phyloP scores from a whole-genome alignment of 176 grass and related monocot species.

The Secale cereale region DNA sequence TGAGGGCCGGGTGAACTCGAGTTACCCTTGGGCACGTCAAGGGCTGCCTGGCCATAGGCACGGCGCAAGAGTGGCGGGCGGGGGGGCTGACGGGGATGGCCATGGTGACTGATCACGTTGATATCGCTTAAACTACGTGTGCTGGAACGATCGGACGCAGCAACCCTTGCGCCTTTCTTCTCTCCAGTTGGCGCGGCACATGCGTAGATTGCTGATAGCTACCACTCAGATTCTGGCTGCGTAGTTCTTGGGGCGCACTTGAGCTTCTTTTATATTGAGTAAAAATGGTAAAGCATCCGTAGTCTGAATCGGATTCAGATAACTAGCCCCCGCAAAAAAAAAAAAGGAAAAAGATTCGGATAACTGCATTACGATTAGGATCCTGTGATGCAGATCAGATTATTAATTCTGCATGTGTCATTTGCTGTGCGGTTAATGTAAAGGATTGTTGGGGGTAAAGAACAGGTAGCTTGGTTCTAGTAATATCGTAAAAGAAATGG shows the following conservation, averaged over 20 bases:
- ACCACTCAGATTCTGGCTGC: background rate
- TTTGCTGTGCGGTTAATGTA: background rate
- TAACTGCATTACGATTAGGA: slow-evolving; percentile 6
- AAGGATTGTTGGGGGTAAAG: background rate
- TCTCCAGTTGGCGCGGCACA: background rate
- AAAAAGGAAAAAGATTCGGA: no score
- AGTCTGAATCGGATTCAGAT: slow-evolving; percentile 9
- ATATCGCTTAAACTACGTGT: background rate
- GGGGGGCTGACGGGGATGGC: background rate
- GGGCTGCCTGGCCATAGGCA: slow-evolving; percentile 22
- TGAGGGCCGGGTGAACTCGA: background rate
- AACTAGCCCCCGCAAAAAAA: no score
- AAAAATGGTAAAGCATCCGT: background rate
- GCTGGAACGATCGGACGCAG: background rate
- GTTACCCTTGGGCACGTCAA: slow-evolving; percentile 42
- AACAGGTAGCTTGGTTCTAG: background rate
- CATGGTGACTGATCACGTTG: background rate
- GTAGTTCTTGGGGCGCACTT: background rate
- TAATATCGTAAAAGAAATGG: background rate
- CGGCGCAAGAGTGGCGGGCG: background rate
- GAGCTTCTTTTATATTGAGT: background rate
- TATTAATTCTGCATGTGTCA: no score
- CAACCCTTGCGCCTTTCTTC: background rate
- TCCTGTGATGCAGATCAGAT: slow-evolving; percentile 14
- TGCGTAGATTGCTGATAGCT: background rate